Evolutionary conservation across 345 rosid species (phyloP), one percentile per base, ranked within the genome.

Genomic region (Carallia brachiata): DNA sequence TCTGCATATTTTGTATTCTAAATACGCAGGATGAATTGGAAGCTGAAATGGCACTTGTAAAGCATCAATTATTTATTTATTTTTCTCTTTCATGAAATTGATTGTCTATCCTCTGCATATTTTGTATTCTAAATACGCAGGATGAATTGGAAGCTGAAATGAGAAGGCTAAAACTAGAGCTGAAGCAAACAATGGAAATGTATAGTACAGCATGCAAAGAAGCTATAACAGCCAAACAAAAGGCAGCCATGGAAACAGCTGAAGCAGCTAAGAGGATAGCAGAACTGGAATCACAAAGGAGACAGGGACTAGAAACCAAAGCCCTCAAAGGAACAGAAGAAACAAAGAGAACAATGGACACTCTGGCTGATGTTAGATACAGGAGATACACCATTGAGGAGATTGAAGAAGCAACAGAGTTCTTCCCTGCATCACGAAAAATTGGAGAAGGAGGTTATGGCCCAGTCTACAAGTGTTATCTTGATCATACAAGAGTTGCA

Each of bases 401-500:
- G 77, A 85, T 95, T 56, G 97, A 95, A 79, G 65, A 70, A 64
- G 98, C 97, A 31, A 95, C 99, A 9, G 78, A 86, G 32, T 68
- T 32, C 80, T 95, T 95, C 28, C 36, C 80, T 10, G 68, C 64
- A 18, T 73, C 85, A 39, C 78, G 67, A 70, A 89, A 88, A 84
- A 87, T 95, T 8, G 98, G 98, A 0, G 98, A 92, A 86, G 99
- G 99, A 55, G 99, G 99, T 37, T 92, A 95, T 65, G 99, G 99
- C 39, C 96, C 98, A 1, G 99, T 95, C 40, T 95, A 62, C 63
- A 89, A 81, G 82, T 86, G 99, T 58, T 68, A 72, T 52, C 92
- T 95, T 61, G 98, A 92, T 77, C 96, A 92, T 72, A 95, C 96
- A 10, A 79, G 85, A 1, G 94, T 85, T 23, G 97, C 99, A 52